These are phyloP conservation scores for Penicillium verhagenii DNA, from an alignment of 495 filamentous ascomycete species.

Conservation along the genomic window DNA sequence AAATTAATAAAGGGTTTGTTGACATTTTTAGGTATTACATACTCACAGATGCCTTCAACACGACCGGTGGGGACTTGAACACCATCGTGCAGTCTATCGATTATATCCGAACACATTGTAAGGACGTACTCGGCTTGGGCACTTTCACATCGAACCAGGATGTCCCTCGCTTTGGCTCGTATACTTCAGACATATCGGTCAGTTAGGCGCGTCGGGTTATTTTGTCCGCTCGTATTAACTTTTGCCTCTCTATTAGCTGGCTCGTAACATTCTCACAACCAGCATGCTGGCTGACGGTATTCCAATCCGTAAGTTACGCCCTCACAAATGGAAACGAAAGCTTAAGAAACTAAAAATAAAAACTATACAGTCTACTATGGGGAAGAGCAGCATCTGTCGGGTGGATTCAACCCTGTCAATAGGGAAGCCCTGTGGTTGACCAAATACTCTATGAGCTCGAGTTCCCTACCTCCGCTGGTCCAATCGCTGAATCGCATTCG, in stretches of 20 bases:
- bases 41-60: constrained; percentile 53
- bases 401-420: constrained; percentile 57
- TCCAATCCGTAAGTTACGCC: constrained; percentile 36
- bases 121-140: constrained; percentile 57
- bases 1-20: constrained; percentile 35
- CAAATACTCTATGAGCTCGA: constrained; percentile 53
- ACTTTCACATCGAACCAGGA: constrained; percentile 76
- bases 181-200: constrained; percentile 35
- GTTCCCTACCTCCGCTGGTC: constrained; percentile 32
- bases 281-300: constrained; percentile 63
- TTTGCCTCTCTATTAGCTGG: constrained; percentile 33
- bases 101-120: constrained; percentile 42
- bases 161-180: constrained; percentile 54
- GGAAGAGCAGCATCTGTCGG: constrained; percentile 65
- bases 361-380: constrained; percentile 47
- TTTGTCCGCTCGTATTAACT: constrained; percentile 8
- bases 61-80: constrained; percentile 45
- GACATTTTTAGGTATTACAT: constrained; percentile 62
- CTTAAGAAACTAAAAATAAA: constrained; percentile 6
- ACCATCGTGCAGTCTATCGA: constrained; percentile 47
- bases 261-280: constrained; percentile 64
- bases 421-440: constrained; percentile 69
- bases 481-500: constrained; percentile 17
- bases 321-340: neutral
- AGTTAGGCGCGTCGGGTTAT: constrained; percentile 9